Conservation (phyloP, 2,329 filamentous ascomycete genomes). For the Trichoderma sp. region DNA sequence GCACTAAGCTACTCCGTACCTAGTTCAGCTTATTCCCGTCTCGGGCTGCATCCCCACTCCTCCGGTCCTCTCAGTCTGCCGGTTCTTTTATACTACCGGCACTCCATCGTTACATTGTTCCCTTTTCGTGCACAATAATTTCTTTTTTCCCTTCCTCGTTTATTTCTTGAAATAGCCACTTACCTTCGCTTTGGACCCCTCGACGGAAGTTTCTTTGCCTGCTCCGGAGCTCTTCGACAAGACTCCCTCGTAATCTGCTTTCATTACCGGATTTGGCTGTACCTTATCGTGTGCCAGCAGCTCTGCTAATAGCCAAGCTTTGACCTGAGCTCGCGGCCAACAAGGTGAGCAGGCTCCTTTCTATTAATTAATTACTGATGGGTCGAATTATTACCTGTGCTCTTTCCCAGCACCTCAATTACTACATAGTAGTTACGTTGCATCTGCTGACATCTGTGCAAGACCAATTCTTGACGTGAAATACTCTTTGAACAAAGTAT, state of each 20-base stretch:
- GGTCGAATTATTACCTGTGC: not conserved
- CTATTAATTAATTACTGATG: not conserved
- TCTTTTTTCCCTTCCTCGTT: not conserved
- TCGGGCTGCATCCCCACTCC: conserved; percentile 20
- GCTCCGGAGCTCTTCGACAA: not conserved
- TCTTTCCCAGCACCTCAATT: not conserved
- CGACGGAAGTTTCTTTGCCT: not conserved
- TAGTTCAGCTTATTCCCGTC: conserved; percentile 25
- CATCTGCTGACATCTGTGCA: conserved; percentile 8
- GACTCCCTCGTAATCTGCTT: not conserved
- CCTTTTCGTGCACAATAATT: conserved; percentile 5
- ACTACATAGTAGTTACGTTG: not conserved
- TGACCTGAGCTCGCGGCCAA: not conserved
- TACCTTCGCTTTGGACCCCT: not conserved
- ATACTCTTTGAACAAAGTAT: conserved; percentile 13
- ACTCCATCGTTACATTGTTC: conserved; percentile 20
- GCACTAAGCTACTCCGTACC: conserved; percentile 18
- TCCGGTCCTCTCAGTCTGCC: conserved; percentile 19
- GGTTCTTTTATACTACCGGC: conserved; percentile 19
- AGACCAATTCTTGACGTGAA: not conserved
- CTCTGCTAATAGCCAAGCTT: not conserved
- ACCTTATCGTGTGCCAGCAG: not conserved
- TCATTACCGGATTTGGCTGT: not conserved
- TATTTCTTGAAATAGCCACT: not conserved
- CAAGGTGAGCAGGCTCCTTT: not conserved